Evolutionary conservation across 1,284 basidiomycete species (phyloP).

Genomic region (Trametes pubescens): DNA sequence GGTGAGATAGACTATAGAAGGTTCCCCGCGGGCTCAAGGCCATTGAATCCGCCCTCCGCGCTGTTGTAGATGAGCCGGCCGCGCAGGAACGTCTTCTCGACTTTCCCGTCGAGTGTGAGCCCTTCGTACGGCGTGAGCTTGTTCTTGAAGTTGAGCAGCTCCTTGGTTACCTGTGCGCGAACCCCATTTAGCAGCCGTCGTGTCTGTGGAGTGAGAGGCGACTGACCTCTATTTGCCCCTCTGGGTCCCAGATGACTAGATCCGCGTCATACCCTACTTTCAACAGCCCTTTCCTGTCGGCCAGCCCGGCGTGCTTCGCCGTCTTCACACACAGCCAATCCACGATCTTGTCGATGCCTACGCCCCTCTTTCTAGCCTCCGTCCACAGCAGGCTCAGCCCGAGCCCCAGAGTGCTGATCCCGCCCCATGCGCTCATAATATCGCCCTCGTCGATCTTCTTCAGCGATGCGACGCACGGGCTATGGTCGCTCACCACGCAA

Average conservation of each 20-base stretch:
- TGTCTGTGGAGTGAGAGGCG: not conserved
- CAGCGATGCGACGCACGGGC: conserved; percentile 84
- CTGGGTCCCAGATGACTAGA: conserved; percentile 84
- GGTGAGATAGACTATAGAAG: conserved; percentile 34
- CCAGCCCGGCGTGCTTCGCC: conserved; percentile 81
- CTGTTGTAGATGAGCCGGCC: conserved; percentile 73
- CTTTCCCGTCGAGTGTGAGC: conserved; percentile 70
- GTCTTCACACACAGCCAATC: conserved; percentile 77
- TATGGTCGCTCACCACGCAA: conserved; percentile 93
- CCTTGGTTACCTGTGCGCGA: conserved; percentile 69
- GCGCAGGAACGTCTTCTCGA: conserved; percentile 80
- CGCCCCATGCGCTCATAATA: conserved; percentile 92
- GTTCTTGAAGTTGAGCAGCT: conserved; percentile 87
- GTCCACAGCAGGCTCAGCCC: conserved; percentile 90
- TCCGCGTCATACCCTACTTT: conserved; percentile 83
- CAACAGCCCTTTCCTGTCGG: conserved; percentile 74
- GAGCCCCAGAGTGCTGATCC: conserved; percentile 88
- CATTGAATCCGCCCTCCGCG: conserved; percentile 44
- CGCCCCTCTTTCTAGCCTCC: conserved; percentile 68
- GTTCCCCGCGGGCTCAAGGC: conserved; percentile 42
- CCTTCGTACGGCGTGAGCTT: conserved; percentile 91
- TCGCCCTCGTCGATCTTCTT: conserved; percentile 84
- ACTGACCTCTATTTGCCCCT: conserved; percentile 66
- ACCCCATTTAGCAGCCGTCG: conserved; percentile 3
- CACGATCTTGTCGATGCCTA: conserved; percentile 70